A percentile compares a stretch with the other conserved stretches of the same genome.
Conservation (phyloP, 805 yeast species). For the Candida pseudoglaebosa region DNA sequence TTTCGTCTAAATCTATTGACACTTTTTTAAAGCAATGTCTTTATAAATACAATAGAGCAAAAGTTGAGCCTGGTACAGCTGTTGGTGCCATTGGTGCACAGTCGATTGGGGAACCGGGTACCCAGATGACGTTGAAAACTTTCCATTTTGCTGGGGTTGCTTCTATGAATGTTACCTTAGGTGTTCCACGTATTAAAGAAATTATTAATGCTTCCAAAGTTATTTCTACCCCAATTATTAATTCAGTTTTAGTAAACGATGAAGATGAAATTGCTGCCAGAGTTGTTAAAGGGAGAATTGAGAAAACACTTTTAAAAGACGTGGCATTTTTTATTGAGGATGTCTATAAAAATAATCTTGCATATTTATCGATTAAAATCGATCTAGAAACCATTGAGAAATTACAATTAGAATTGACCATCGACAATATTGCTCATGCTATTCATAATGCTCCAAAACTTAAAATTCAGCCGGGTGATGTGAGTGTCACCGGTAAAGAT, state of each 20-base stretch:
- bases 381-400: conserved; percentile 83
- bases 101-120: conserved; percentile 98
- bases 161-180: conserved; percentile 96
- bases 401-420: conserved; percentile 81
- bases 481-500: conserved; percentile 61
- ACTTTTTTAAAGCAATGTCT: conserved; percentile 75
- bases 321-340: conserved; percentile 89
- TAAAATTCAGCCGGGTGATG: conserved; percentile 72
- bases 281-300: conserved; percentile 96
- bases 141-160: conserved; percentile 99
- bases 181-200: conserved; percentile 99
- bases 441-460: conserved; percentile 82
- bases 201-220: conserved; percentile 95
- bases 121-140: conserved; percentile 90
- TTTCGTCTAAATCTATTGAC: conserved; percentile 55
- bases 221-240: conserved; percentile 94
- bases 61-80: conserved; percentile 98
- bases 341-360: conserved; percentile 76
- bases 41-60: conserved; percentile 78
- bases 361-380: conserved; percentile 75
- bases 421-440: conserved; percentile 84
- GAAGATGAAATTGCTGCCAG: conserved; percentile 97
- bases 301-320: conserved; percentile 83
- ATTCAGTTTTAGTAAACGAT: conserved; percentile 88
- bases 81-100: conserved; percentile 99